Conservation (phyloP, 192 early-diverging fungal species). For the Chytriomyces sp. region DNA sequence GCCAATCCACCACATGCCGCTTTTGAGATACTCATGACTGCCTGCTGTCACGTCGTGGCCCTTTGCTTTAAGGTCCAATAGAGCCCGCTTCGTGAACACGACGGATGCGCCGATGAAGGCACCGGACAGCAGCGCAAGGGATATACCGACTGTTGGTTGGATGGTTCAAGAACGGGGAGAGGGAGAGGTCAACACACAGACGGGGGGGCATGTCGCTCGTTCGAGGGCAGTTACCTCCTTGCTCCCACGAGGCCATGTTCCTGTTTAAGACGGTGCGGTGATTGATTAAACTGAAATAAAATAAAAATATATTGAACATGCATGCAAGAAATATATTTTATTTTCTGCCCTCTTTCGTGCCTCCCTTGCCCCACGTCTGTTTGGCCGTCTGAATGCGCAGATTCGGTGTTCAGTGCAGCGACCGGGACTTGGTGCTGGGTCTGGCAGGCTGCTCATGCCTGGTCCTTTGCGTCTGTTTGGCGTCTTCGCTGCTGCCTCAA, state of each 20-base stretch:
- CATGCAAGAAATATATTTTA: too few species aligned
- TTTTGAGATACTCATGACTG: conserved; percentile 80
- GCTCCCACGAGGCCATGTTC: background rate
- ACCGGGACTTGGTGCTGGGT: too few species aligned
- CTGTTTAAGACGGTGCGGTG: background rate
- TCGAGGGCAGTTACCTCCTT: background rate
- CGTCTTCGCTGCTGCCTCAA: too few species aligned
- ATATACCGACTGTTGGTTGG: conserved; percentile 76
- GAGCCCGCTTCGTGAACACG: conserved; percentile 86
- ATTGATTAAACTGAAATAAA: background rate
- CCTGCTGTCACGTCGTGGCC: conserved; percentile 65
- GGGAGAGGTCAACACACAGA: background rate
- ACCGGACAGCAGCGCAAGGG: conserved; percentile 82
- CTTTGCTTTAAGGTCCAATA: conserved; percentile 83
- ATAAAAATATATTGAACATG: background rate
- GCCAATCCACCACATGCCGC: conserved; percentile 89
- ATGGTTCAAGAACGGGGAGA: too few species aligned
- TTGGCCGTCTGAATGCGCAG: too few species aligned
- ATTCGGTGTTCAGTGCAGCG: too few species aligned
- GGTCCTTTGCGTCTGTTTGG: too few species aligned
- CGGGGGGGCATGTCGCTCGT: background rate
- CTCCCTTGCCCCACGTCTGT: too few species aligned
- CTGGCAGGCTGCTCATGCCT: too few species aligned
- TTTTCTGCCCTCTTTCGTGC: too few species aligned
- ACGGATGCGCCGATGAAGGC: conserved; percentile 85